Evolutionary conservation across 139 green algal genomes (phyloP), one percentile per base, ranked within the genome.

Genomic region (Chlorella sp.): DNA sequence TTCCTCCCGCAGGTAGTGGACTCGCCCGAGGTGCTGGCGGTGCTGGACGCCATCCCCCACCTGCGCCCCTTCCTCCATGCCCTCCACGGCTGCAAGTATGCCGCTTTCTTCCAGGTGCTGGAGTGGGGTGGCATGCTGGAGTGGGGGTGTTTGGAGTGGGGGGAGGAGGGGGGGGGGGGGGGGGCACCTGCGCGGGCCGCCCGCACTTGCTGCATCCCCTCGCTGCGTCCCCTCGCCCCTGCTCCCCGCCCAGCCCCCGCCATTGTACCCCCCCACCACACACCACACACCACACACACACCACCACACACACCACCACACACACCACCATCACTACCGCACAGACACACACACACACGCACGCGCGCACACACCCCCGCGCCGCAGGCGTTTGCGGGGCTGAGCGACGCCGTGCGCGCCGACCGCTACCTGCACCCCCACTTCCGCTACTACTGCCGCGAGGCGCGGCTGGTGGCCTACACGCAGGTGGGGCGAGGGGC

Each of bases 21-120:
- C 79, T 88, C 92, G 5, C 95, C 95, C 25, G 96, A 99, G 88
- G 90, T 99, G 45, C 86, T 97, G 71, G 87, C 91, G 12, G 95
- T 97, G 17, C 97, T 98, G 42, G 88, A 91, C 67, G 45, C 90
- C 62, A 85, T 96, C 36, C 93, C 94, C 0, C 75, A 93, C 77
- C 81, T 97, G 25, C 68, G 74, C 33, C 33, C 85, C 45, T 95
- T 97, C 78, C 82, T 99, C 27, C 92, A 96, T 75, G 86, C 90
- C 17, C 82, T 99, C 36, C 92, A 99, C 83, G 55, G 80, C 55
- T 98, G 94, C 90, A 82, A 93, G 46, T 99, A 99, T 84, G 80
- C 81, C 12, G 77, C 88, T 2, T 99, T 99, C 72, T 97, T 98
- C 77, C 42, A 80, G 84, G 93, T 91, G 55, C 35, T n/a, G 69